phyloP scores from a whole-genome alignment of 495 filamentous ascomycete genomes.

The Staphylotrichum longicolle region DNA sequence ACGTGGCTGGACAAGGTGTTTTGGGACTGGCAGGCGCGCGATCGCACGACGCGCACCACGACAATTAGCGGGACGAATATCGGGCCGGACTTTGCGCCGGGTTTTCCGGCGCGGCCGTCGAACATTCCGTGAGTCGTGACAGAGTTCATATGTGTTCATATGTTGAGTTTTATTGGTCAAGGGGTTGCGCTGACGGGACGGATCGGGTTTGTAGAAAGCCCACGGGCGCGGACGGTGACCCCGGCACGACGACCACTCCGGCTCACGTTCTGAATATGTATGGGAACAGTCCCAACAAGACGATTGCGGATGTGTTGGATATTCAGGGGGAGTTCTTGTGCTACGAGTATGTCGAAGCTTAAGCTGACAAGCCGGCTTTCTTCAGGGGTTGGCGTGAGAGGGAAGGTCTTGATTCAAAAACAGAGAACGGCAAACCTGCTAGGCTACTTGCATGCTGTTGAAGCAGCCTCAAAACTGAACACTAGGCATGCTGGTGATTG shows the following conservation, averaged over 20 bases:
- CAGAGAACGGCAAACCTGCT: too few relatives aligned
- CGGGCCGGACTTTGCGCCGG: neutral
- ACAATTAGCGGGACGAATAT: slow-evolving; percentile 34
- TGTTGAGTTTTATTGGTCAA: too few relatives aligned
- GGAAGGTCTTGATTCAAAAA: too few relatives aligned
- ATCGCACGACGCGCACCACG: slow-evolving; percentile 34
- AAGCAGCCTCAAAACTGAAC: too few relatives aligned
- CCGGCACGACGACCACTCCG: slow-evolving; percentile 20
- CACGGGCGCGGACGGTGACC: slow-evolving; percentile 15
- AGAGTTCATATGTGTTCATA: too few relatives aligned
- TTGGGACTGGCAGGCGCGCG: slow-evolving; percentile 64
- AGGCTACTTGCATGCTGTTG: too few relatives aligned
- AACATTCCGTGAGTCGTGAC: neutral
- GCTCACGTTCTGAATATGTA: slow-evolving; percentile 25
- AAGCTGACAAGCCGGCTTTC: neutral
- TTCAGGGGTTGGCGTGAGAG: too few relatives aligned
- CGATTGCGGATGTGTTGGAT: slow-evolving; percentile 26
- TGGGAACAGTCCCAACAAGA: slow-evolving; percentile 16
- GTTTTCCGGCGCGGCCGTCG: slow-evolving; percentile 5
- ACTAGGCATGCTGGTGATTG: too few relatives aligned
- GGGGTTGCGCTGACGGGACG: too few relatives aligned
- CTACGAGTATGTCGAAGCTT: slow-evolving; percentile 24
- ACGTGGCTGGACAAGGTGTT: slow-evolving; percentile 66
- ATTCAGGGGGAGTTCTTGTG: slow-evolving; percentile 16
- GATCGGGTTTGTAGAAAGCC: neutral